Evolutionary conservation across 129 eudicot species (phyloP), one percentile per base, ranked within the genome.

Genomic region (Centaurea solstitialis): DNA sequence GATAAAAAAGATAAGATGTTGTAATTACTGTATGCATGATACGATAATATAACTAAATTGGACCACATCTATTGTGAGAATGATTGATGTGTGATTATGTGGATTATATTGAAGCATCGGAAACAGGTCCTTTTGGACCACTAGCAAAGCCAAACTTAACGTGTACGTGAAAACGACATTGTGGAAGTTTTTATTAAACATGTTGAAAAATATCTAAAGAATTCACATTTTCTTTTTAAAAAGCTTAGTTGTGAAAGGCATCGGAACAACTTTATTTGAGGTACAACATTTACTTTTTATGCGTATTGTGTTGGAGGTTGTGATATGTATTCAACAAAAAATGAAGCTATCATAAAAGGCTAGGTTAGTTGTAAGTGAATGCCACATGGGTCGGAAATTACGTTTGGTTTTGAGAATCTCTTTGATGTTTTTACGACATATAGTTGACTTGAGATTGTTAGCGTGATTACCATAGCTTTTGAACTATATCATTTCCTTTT

Each of bases 41-140:
- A 20, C 38, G 4, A 62, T 23, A 40, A 30, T 7, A 64, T 21
- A 12, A 61, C 65, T 24, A 43, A 7, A 12, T 15, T 65, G 73
- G 73, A 64, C 64, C 73, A 76, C 18, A 24, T 35, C 43, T 13
- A 21, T 3, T 3, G 26, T 64, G 40, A 65, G 26, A 41, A 38
- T 22, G 80, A 76, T 17, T 66, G 75, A 38, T 71, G 41, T 40
- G 40, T 76, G 64, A 59, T 76, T 65, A 39, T 65, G 80, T 76
- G 80, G 37, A 38, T 76, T 26, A 43, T 21, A 76, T 64, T 6
- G 24, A 64, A 64, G 15, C 68, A 64, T 18, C 13, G 30, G 21
- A 64, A 64, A 64, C 12, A 22, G 68, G 28, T 22, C 28, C 68
- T 64, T 64, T 64, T 64, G 68, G 28, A 64, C 68, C 68, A 64